phyloP scores from a whole-genome alignment of 2,329 filamentous ascomycete species.

The Penicillium sp. region DNA sequence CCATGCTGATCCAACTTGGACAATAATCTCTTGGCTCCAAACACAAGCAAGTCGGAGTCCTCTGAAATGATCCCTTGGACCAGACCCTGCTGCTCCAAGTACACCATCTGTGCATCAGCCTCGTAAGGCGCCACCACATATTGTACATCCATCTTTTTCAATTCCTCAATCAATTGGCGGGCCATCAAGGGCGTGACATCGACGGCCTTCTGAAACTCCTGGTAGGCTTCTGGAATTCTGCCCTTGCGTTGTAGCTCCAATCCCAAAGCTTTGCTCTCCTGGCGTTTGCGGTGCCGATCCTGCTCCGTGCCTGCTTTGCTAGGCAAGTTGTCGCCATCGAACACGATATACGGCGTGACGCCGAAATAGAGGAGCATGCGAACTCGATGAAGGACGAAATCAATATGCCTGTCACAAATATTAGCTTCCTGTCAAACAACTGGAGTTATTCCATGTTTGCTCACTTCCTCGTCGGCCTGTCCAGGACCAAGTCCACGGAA shows the following conservation, averaged over 20 bases:
- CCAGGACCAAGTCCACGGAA: constrained; percentile 83
- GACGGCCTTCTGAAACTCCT: constrained; percentile 89
- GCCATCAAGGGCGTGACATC: constrained; percentile 98
- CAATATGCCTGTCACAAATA: constrained; percentile 63
- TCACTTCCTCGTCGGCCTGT: constrained; percentile 81
- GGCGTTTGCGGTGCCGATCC: constrained; percentile 67
- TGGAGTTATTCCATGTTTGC: constrained; percentile 19
- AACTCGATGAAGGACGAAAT: constrained; percentile 84
- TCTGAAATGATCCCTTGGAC: constrained; percentile 89
- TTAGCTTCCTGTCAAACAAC: constrained; percentile 18
- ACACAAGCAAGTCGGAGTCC: constrained; percentile 92
- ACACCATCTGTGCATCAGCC: constrained; percentile 93
- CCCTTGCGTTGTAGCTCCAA: constrained; percentile 77
- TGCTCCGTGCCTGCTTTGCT: constrained; percentile 87
- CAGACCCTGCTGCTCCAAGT: constrained; percentile 79
- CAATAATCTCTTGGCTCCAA: constrained; percentile 82
- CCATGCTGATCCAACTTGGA: constrained; percentile 95
- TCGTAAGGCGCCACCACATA: constrained; percentile 97
- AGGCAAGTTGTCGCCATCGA: constrained; percentile 91
- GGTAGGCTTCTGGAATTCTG: constrained; percentile 71
- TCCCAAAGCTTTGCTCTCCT: constrained; percentile 70
- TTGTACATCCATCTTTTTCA: constrained; percentile 72
- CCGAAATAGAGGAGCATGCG: constrained; percentile 93
- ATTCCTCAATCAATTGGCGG: constrained; percentile 79
- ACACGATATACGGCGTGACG: constrained; percentile 89